Conservation (phyloP, 495 filamentous ascomycete genomes). For the Elaphomyces granulatus region DNA sequence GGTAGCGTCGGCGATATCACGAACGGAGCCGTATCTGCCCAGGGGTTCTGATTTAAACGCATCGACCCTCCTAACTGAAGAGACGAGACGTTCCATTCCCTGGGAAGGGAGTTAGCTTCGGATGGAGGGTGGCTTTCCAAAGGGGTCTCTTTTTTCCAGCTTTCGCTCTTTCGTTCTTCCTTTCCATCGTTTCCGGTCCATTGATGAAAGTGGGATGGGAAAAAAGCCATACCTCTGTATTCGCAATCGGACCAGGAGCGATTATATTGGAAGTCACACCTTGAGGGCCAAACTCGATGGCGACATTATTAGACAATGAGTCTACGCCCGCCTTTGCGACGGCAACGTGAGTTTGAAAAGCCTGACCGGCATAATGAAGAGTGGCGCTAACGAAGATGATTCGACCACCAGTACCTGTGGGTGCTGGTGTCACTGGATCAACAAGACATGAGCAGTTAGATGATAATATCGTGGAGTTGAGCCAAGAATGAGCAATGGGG, state of each 20-base stretch:
- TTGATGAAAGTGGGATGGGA: too few species aligned
- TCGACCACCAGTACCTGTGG: slow-evolving; percentile 54
- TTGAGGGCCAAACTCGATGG: slow-evolving; percentile 75
- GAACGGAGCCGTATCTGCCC: slow-evolving; percentile 67
- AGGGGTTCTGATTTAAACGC: slow-evolving; percentile 47
- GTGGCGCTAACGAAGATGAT: slow-evolving; percentile 83
- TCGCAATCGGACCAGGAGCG: slow-evolving; percentile 61
- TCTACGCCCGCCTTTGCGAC: slow-evolving; percentile 90
- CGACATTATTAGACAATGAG: slow-evolving; percentile 55
- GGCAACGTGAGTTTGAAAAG: slow-evolving; percentile 72
- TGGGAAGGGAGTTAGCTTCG: too few species aligned
- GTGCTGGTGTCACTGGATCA: slow-evolving; percentile 20
- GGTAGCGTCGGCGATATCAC: slow-evolving; percentile 86
- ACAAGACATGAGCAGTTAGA: neutral
- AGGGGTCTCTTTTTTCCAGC: too few species aligned
- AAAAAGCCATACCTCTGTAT: slow-evolving; percentile 44
- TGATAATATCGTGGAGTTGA: neutral
- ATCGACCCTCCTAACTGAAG: too few species aligned
- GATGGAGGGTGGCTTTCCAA: too few species aligned
- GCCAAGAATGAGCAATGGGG: neutral
- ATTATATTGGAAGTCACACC: slow-evolving; percentile 86
- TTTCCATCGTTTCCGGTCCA: too few species aligned
- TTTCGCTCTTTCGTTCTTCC: too few species aligned
- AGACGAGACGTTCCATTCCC: slow-evolving; percentile 32
- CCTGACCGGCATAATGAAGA: slow-evolving; percentile 72